Evolutionary conservation across 148 eudicot species (phyloP).

Genomic region (Pouteria glomerata): DNA sequence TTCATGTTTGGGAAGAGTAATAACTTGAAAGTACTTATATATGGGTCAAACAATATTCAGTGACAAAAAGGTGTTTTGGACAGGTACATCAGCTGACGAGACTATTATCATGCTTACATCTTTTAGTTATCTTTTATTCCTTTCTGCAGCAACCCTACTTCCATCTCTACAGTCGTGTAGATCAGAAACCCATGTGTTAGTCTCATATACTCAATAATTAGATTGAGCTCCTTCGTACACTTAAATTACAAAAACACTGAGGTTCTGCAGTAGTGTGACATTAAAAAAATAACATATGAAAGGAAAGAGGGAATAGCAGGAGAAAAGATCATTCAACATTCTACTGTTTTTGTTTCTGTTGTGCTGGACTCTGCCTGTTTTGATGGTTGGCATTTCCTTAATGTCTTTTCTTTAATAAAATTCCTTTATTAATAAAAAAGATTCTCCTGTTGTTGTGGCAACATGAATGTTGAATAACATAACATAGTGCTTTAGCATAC

Average conservation of each 20-base stretch:
- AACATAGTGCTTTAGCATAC: not conserved
- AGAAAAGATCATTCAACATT: not conserved
- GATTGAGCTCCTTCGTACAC: not conserved
- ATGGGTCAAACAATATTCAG: no score
- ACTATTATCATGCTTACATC: not conserved
- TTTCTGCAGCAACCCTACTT: no score
- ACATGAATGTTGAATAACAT: not conserved
- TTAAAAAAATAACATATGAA: not conserved
- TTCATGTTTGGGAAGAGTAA: no score
- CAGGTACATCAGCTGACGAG: not conserved
- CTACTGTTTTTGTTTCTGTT: conserved; percentile 5
- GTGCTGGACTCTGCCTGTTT: no score
- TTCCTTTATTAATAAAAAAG: no score
- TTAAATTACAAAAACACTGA: not conserved
- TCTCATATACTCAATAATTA: not conserved
- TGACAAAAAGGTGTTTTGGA: not conserved
- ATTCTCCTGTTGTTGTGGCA: conserved; percentile 4
- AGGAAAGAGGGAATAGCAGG: not conserved
- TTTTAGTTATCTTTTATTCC: no score
- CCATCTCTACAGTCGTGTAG: no score
- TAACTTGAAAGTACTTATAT: no score
- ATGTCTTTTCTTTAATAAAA: no score
- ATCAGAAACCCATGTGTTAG: not conserved
- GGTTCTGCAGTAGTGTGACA: not conserved
- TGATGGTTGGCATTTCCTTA: no score